Base-by-base conservation (phyloP, 495 filamentous ascomycete genomes). In the Tuber melanosporum region DNA sequence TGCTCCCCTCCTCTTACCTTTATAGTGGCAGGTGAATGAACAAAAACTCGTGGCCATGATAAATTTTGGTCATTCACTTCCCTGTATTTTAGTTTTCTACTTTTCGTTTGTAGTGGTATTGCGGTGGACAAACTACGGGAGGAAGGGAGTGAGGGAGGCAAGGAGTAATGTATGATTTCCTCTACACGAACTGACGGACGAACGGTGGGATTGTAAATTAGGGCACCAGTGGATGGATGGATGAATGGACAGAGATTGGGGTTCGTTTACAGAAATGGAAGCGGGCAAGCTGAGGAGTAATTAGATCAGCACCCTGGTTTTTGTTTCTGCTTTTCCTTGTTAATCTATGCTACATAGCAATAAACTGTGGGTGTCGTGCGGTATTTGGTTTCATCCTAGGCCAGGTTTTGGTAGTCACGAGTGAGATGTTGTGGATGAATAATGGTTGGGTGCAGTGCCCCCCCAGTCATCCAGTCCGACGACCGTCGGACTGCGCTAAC, bases 81-180 rank as follows among this genome's bases (percentile, higher is more conserved):
- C 52, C 32, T 66, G 57, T 66, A 66, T 66, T 66, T 66, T 66
- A 66, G 26, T 66, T 66, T 66, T 9, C n/a, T 62, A 26, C 52
- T 26, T 62, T 62, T 26, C n/a, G 9, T 32, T 62, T 32, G n/a
- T 2, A 10, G 22, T 26, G 10, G 52, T 14, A 9, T 3, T 9
- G 9, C 14, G 10, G n/a, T 14, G n/a, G 52, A 62, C 22, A 26
- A 26, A 26, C 52, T 10, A 62, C 3, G 22, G 12, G n/a, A 14
- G 49, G 47, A 12, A 57, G 9, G 47, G 20, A 20, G 47, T 19
- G 47, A 22, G 47, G 17, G 46, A 19, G 0, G 22, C 20, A 52
- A 26, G n/a, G n/a, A 62, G 52, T 26, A 32, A 62, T 62, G 52
- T 32, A 62, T 62, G n/a, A 26, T n/a, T 26, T 26, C 49, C n/a